These are phyloP conservation scores for Larix sibirica DNA, from an alignment of 83 land plant genomes.

Conservation along the genomic window DNA sequence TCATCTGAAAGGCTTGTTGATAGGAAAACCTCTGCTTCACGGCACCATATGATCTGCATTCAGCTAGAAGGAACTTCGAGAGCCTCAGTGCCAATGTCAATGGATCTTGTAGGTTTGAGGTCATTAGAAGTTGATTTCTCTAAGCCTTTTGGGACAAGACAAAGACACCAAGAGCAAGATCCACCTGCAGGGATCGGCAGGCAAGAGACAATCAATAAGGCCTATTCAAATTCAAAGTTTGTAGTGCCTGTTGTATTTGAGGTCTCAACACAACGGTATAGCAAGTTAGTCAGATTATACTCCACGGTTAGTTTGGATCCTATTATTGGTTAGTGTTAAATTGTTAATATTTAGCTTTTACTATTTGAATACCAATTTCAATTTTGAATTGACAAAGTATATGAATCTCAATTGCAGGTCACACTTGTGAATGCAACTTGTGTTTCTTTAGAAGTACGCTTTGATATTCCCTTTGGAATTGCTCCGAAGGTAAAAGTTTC, in stretches of 20 bases:
- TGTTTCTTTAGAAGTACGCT: constrained; percentile 84
- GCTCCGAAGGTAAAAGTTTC: constrained; percentile 78
- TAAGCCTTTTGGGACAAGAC: constrained; percentile 17
- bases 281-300: constrained; percentile 83
- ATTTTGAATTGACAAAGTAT: neutral
- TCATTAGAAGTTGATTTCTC: constrained; percentile 87
- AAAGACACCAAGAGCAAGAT: constrained; percentile 15
- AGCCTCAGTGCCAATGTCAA: constrained; percentile 85
- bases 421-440: constrained; percentile 78
- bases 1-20: constrained; percentile 63
- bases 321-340: neutral
- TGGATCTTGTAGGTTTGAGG: constrained; percentile 90
- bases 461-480: constrained; percentile 95
- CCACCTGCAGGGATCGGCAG: neutral
- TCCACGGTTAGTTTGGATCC: constrained; percentile 68
- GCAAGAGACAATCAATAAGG: constrained; percentile 17
- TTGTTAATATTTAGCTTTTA: constrained; percentile 7
- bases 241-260: constrained; percentile 86
- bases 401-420: constrained; percentile 52
- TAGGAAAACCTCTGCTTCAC: constrained; percentile 35
- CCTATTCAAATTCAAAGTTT: constrained; percentile 32
- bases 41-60: constrained; percentile 77
- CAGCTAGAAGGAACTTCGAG: constrained; percentile 90
- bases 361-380: neutral
- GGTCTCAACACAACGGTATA: constrained; percentile 81